Evolutionary conservation across 192 early-diverging fungal genomes (phyloP).

Genomic region (Linnemannia exigua): DNA sequence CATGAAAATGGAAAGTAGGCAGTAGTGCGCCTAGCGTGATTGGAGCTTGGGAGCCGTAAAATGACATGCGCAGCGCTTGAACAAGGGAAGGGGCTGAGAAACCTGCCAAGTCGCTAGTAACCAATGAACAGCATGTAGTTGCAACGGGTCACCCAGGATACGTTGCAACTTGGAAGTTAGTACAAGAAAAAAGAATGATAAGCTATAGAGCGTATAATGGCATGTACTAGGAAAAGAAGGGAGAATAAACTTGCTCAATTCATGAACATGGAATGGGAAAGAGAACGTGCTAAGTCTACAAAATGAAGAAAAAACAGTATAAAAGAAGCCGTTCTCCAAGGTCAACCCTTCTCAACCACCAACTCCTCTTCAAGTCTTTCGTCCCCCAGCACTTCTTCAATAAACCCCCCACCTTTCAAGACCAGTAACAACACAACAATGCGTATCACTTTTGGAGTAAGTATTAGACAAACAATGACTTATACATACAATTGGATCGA

Average conservation of each 20-base stretch:
- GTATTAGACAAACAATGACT: not conserved
- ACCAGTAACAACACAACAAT: constrained; percentile 10
- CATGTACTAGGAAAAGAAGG: not conserved
- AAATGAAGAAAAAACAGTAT: not conserved
- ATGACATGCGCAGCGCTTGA: not conserved
- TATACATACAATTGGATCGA: not conserved
- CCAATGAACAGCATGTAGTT: constrained; percentile 4
- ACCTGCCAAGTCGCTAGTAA: not conserved
- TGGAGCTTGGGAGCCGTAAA: constrained; percentile 2
- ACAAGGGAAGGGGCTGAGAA: constrained; percentile 15
- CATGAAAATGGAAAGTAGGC: not conserved
- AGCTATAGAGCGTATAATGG: constrained; percentile 6
- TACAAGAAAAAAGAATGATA: not conserved
- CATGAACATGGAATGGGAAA: not conserved
- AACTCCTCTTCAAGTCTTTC: not conserved
- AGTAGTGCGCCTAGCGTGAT: not conserved
- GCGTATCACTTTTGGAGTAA: constrained; percentile 19
- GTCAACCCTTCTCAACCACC: constrained; percentile 3
- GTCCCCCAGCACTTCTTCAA: not conserved
- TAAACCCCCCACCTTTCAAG: constrained; percentile 1
- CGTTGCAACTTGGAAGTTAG: not conserved
- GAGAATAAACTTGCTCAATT: not conserved
- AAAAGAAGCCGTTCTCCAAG: constrained; percentile 5
- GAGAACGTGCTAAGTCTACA: not conserved
- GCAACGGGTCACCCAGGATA: not conserved